Conservation (phyloP, 1,139 yeast species). For the Taphrina pruni region DNA sequence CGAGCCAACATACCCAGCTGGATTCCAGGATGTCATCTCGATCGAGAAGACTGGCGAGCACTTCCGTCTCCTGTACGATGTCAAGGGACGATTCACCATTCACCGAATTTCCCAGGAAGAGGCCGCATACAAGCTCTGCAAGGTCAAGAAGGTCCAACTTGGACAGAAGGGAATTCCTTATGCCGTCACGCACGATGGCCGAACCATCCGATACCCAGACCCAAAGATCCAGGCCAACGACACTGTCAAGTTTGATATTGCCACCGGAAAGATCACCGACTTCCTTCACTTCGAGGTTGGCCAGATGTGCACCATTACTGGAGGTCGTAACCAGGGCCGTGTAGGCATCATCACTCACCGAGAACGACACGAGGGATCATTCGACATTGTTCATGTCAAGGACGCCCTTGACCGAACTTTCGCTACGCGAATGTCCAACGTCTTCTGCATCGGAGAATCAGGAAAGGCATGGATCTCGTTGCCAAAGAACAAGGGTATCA, state of each 20-base stretch:
- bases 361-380: constrained; percentile 99
- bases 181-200: constrained; percentile 98
- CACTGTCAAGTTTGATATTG: constrained; percentile 94
- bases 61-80: constrained; percentile 98
- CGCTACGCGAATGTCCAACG: constrained; percentile 97
- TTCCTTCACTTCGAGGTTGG: constrained; percentile 95
- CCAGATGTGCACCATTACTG: constrained; percentile 94
- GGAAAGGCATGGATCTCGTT: constrained; percentile 95
- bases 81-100: constrained; percentile 98
- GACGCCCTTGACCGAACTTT: constrained; percentile 96
- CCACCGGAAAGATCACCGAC: constrained; percentile 90
- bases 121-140: constrained; percentile 96
- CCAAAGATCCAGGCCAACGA: constrained; percentile 95
- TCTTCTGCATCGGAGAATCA: constrained; percentile 97
- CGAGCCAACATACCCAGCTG: constrained; percentile 97
- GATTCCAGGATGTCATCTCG: constrained; percentile 98
- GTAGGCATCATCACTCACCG: constrained; percentile 98
- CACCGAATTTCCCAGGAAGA: constrained; percentile 99
- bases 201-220: constrained; percentile 99
- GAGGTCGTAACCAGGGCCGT: constrained; percentile 99
- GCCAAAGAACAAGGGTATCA: constrained; percentile 99
- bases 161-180: constrained; percentile 98
- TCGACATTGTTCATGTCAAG: constrained; percentile 98
- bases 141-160: constrained; percentile 95
- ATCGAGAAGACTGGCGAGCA: constrained; percentile 98